Percentiles rank a stretch among this genome's conserved stretches.
phyloP scores from a whole-genome alignment of 1,284 basidiomycete genomes.

The Cutaneotrichosporon spelunceum region DNA sequence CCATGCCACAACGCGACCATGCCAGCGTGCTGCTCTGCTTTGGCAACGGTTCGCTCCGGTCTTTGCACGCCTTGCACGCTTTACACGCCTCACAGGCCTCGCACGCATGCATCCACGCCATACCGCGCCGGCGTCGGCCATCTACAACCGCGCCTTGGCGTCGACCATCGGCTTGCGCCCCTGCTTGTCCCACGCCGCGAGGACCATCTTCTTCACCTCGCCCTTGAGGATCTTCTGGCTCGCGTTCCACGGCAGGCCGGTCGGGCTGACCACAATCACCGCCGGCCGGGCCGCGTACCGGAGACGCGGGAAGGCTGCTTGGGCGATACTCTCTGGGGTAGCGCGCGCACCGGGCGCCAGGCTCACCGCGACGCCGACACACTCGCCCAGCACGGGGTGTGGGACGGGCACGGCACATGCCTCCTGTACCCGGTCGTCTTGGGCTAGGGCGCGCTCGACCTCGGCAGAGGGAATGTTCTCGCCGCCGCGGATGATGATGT shows the following conservation, averaged over 20 bases:
- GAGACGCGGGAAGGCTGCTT: slow-evolving; percentile 13
- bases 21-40: too few species aligned
- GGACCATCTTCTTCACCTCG: slow-evolving; percentile 23
- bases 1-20: too few species aligned
- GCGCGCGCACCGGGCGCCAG: slow-evolving; percentile 25
- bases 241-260: slow-evolving; percentile 27
- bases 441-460: slow-evolving; percentile 44
- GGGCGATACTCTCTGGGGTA: slow-evolving; percentile 12
- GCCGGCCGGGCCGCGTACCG: slow-evolving; percentile 21
- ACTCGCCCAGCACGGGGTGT: slow-evolving; percentile 38
- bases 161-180: slow-evolving; percentile 20
- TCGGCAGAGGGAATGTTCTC: slow-evolving; percentile 46
- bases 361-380: slow-evolving; percentile 39
- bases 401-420: slow-evolving; percentile 43
- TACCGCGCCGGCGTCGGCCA: neutral
- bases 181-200: slow-evolving; percentile 15
- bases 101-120: too few species aligned
- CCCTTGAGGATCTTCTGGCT: slow-evolving; percentile 22
- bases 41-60: too few species aligned
- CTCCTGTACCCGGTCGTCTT: slow-evolving; percentile 36
- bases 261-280: slow-evolving; percentile 23
- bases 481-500: slow-evolving; percentile 49
- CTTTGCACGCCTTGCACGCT: too few species aligned
- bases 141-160: slow-evolving; percentile 14
- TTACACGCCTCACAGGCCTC: too few species aligned